Evolutionary conservation across 305 asterid genomes (phyloP).

Genomic region (Caryopteris hybrid): DNA sequence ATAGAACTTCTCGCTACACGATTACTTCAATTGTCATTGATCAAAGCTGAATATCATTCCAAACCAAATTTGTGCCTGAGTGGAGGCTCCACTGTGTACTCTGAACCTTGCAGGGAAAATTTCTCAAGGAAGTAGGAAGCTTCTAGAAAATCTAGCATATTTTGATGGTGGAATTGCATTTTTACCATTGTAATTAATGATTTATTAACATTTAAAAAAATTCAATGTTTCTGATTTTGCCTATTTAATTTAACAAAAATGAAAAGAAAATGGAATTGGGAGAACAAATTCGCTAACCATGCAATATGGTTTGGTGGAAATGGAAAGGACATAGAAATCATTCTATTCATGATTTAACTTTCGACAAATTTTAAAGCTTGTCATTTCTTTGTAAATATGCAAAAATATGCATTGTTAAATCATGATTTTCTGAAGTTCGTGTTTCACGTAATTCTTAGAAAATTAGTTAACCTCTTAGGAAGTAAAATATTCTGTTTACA

Average conservation of each 20-base stretch:
- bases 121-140: neutral
- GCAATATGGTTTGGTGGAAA: neutral
- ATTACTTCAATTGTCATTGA: neutral
- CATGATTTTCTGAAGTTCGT: neutral
- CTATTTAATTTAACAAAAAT: neutral
- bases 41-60: neutral
- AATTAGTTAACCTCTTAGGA: neutral
- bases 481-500: neutral
- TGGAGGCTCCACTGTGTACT: neutral
- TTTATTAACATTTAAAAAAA: neutral
- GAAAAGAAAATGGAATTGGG: neutral
- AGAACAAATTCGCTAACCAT: neutral
- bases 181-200: neutral
- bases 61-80: neutral
- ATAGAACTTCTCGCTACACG: neutral
- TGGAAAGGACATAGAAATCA: neutral
- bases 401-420: neutral
- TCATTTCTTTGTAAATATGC: neutral
- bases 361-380: neutral
- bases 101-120: neutral
- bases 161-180: neutral
- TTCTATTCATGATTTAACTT: neutral
- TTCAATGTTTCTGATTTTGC: neutral
- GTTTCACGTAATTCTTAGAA: neutral
- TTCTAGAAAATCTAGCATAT: neutral